Evolutionary conservation across 345 rosid genomes (phyloP), one percentile per base, ranked within the genome.

Genomic region (Hibiscus tridactylites): DNA sequence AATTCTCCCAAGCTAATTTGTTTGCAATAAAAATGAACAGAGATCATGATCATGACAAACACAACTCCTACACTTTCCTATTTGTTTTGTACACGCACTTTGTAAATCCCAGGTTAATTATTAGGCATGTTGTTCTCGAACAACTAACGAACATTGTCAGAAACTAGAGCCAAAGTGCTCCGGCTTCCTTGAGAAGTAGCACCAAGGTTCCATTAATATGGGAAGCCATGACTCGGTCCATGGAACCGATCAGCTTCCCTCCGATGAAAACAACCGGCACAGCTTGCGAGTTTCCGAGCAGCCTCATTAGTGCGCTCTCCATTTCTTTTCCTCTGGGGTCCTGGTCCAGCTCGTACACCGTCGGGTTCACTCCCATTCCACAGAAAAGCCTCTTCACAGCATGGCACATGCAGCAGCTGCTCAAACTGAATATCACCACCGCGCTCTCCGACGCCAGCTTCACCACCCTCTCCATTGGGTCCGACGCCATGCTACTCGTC

Each of bases 391-490:
- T 35, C 39, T 35, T 35, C 6, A 5, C 39, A 6, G 39, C 39
- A 35, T 35, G 39, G 39, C 39, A 35, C 39, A 35, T 35, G 39
- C 39, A 35, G 6, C 39, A 35, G 6, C 39, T 78, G 60, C 87
- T 86, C 11, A 82, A 16, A 60, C 88, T 88, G 74, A 86, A 86
- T 70, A 88, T 73, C 83, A 86, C 88, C 67, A 88, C 90, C 8
- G 92, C 90, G 28, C 92, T 86, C 83, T 72, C 87, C 0, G 87
- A 76, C 1, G 86, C 90, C 74, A 88, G 73, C 74, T 82, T 74
- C 67, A 50, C 81, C 50, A 86, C 87, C 56, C 73, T 70, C 77
- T 86, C 83, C 79, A 84, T 0, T 2, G 89, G 80, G 58, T 87
- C 89, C 39, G 39, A 35, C 7, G 6, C 0, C 39, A 35, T 5